Base-by-base conservation (phyloP, 129 eudicot species). In the Centella asiatica region DNA sequence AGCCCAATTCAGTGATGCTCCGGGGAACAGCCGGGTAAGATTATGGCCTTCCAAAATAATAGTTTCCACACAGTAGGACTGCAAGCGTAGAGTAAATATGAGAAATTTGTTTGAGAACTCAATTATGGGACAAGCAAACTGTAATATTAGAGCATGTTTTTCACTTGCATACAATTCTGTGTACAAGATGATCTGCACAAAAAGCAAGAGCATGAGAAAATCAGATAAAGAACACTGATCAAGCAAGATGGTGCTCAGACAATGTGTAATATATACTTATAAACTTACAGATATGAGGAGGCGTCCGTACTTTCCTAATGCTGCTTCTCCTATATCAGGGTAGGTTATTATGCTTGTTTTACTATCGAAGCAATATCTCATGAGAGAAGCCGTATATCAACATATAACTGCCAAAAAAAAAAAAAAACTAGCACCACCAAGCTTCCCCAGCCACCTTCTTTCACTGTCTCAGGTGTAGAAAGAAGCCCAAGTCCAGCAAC, bases 241-340 rank as follows among this genome's bases (percentile, higher is more conserved):
- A 47, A 47, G n/a, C n/a, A 24, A 34, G 12, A 25, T 22, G 7
- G 3, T 7, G 57, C 0, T 2, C 0, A 27, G n/a, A n/a, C n/a
- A n/a, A n/a, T n/a, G 36, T 36, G 36, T 3, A 56, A 32, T 36
- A 19, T 15, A n/a, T n/a, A n/a, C n/a, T n/a, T n/a, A n/a, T n/a
- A n/a, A 60, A 77, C 99, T 87, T 64, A 93, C 95, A 28, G 96
- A 93, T 72, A 93, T 53, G 15, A 82, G 20, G 68, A 93, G 76
- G 48, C 99, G 96, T 4, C 99, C 99, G 34, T 78, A 80, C 77
- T 77, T 87, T 33, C 99, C 99, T 74, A 93, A 93, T 22, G 99
- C 99, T 28, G 99, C 99, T 75, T 93, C 96, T 67, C 99, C 99
- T 54, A 93, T 76, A 68, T 93, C 99, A 11, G 99, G 92, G 76